Conservation (phyloP, 495 filamentous ascomycete genomes). For the Aspergillus diversus region DNA sequence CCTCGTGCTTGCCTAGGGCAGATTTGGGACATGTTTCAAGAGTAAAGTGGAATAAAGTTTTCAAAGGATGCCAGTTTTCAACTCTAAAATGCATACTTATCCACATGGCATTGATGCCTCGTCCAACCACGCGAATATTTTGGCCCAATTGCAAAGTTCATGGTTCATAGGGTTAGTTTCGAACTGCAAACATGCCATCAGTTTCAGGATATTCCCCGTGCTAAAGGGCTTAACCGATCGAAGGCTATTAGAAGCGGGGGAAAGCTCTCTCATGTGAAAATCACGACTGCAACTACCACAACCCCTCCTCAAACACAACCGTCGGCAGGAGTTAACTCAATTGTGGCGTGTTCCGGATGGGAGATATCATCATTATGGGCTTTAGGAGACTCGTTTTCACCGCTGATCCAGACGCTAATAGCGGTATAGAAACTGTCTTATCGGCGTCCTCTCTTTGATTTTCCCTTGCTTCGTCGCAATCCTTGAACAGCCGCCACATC, state of each 20-base stretch:
- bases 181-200: too few relatives aligned
- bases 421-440: neutral
- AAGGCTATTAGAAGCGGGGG: neutral
- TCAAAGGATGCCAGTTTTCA: neutral
- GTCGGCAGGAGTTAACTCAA: neutral
- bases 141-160: neutral
- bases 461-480: slow-evolving; percentile 37
- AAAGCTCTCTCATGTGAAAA: neutral
- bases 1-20: slow-evolving; percentile 15
- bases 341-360: neutral
- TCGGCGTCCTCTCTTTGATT: slow-evolving; percentile 15
- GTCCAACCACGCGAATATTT: neutral
- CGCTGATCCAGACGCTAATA: neutral
- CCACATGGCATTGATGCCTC: neutral
- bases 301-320: slow-evolving; percentile 8
- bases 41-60: slow-evolving; percentile 22
- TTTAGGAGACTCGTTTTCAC: too few relatives aligned
- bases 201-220: neutral
- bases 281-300: slow-evolving; percentile 4
- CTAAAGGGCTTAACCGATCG: neutral
- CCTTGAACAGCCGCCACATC: slow-evolving; percentile 70
- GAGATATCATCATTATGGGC: neutral
- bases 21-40: slow-evolving; percentile 20
- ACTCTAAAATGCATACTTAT: slow-evolving; percentile 13
- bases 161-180: too few relatives aligned